Conservation (phyloP, 176 grass and related monocot species). For the Echinochloa phyllopogon region DNA sequence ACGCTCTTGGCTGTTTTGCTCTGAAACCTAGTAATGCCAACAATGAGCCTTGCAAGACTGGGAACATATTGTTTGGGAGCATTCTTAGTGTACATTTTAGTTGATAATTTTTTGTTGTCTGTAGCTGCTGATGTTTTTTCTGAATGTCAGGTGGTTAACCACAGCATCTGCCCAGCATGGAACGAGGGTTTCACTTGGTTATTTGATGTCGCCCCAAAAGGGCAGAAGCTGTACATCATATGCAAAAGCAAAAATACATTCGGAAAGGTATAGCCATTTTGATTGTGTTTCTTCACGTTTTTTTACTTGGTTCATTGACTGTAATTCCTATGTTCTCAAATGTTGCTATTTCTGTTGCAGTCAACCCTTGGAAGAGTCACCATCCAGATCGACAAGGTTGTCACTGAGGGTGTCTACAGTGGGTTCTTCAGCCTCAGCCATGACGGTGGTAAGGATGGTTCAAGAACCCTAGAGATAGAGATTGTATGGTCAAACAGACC, state of each 20-base stretch:
- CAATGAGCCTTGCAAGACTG: slow-evolving; percentile 31
- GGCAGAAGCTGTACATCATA: slow-evolving; percentile 95
- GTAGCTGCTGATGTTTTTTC: slow-evolving; percentile 17
- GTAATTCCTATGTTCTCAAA: neutral
- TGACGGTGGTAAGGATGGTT: slow-evolving; percentile 86
- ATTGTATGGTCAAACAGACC: slow-evolving; percentile 96
- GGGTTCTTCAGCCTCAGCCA: slow-evolving; percentile 96
- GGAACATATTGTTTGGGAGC: neutral
- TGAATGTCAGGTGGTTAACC: slow-evolving; percentile 72
- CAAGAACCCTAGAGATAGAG: slow-evolving; percentile 90
- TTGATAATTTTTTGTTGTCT: neutral
- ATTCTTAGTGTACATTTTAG: neutral
- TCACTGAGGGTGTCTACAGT: slow-evolving; percentile 86
- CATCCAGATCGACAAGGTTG: slow-evolving; percentile 97
- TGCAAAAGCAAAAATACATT: slow-evolving; percentile 99
- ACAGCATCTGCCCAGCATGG: slow-evolving; percentile 85
- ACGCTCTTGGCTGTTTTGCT: neutral
- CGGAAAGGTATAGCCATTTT: slow-evolving; percentile 72
- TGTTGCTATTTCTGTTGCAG: slow-evolving; percentile 43
- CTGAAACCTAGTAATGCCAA: slow-evolving; percentile 2
- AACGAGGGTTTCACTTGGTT: slow-evolving; percentile 97
- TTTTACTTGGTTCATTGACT: slow-evolving; percentile 13
- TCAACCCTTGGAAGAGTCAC: slow-evolving; percentile 87
- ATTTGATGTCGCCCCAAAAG: slow-evolving; percentile 95
- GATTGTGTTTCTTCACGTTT: neutral